Percentiles rank a stretch among this genome's conserved stretches.
phyloP scores from a whole-genome alignment of 495 filamentous ascomycete species.

The Xylaria acuta region DNA sequence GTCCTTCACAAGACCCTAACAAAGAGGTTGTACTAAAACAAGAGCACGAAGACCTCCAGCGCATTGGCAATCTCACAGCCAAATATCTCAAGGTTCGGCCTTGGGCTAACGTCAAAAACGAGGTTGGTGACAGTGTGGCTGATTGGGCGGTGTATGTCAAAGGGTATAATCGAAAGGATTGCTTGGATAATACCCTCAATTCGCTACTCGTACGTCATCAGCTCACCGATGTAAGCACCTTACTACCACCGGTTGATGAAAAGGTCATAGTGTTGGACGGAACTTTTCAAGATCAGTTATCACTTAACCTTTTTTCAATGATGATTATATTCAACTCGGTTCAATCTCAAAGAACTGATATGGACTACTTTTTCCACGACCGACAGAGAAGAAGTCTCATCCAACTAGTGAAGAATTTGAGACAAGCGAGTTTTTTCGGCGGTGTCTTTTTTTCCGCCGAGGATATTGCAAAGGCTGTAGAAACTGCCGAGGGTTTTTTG shows the following conservation, averaged over 20 bases:
- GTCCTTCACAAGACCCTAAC: constrained; percentile 23
- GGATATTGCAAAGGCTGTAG: constrained; percentile 66
- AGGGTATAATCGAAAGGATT: constrained; percentile 61
- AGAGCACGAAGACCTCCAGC: constrained; percentile 75
- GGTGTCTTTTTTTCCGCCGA: constrained; percentile 69
- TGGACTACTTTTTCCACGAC: constrained; percentile 88
- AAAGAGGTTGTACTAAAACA: constrained; percentile 41
- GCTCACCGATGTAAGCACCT: constrained; percentile 67
- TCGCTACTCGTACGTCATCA: constrained; percentile 82
- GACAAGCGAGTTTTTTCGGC: constrained; percentile 91
- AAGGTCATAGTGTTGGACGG: constrained; percentile 77
- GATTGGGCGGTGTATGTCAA: constrained; percentile 77
- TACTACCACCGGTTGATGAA: constrained; percentile 74
- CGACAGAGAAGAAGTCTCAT: constrained; percentile 68
- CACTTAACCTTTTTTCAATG: constrained; percentile 83
- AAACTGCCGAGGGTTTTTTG: constrained; percentile 70
- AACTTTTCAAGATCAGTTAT: constrained; percentile 81
- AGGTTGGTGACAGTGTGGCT: constrained; percentile 48
- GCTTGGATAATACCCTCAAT: constrained; percentile 73
- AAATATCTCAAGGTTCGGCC: constrained; percentile 78
- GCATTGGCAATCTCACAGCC: constrained; percentile 71
- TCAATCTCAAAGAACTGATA: constrained; percentile 82
- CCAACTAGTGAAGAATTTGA: constrained; percentile 75
- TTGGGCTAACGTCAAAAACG: constrained; percentile 61
- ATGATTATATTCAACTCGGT: constrained; percentile 84